Base-by-base conservation (phyloP, 2,329 filamentous ascomycete species). In the Penicillium italicum region DNA sequence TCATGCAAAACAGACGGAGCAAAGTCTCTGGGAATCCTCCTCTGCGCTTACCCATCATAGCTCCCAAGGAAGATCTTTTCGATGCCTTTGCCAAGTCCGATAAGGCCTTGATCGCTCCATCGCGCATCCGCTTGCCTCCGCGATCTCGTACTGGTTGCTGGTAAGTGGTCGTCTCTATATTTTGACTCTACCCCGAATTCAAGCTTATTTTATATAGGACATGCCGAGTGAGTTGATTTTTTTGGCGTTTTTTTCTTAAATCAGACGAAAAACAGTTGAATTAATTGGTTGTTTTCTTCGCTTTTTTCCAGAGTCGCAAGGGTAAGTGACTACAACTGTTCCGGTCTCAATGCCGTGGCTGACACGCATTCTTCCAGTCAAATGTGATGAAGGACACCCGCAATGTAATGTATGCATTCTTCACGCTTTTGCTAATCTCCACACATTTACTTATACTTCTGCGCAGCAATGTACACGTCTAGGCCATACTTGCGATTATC, bases 401-500 rank as follows among this genome's bases (percentile, higher is more conserved):
- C 75, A 74, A 63, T 83, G 82, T 67, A 80, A 79, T 68, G 79
- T 81, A 75, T 59, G 76, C 65, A 61, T 59, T 56, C 49, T 41
- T 59, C 52, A 46, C 26, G 37, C 49, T 50, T 26, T 24, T 40
- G 47, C 33, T 14, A 20, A 22, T 28, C 22, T 41, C 18, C 24
- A 22, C 31, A 11, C 22, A 26, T 10, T 63, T 33, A 60, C 57
- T 57, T 34, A 57, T 43, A 37, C 16, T 28, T 24, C 53, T 12
- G 18, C 37, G 34, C 59, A 80, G 74, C 82, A 82, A 74, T 85
- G 82, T 67, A 74, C 77, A 30, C 75, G 82, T 51, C 72, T 85
- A 22, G 79, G 81, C 43, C 80, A 83, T 64, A 73, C 74, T 34
- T 85, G 82, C 66, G 82, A 85, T 64, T 85, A 84, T 69, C 79